Percentiles rank a stretch among this genome's conserved stretches.
Evolutionary conservation across 306 rosid genomes (phyloP).

Genomic region (Cucumis cinereus): DNA sequence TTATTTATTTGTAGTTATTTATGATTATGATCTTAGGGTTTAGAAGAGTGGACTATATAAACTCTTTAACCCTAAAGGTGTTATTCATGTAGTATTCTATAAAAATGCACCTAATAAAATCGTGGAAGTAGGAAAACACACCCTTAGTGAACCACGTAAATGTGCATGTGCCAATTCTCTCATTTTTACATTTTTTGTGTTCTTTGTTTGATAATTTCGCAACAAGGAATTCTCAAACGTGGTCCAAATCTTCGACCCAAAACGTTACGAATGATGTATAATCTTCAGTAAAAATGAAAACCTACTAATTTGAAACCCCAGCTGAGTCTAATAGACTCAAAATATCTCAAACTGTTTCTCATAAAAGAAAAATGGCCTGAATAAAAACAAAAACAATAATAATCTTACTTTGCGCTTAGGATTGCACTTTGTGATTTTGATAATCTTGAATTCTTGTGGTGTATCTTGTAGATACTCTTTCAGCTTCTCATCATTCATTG

Average conservation of each 20-base stretch:
- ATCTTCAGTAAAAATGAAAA: not conserved
- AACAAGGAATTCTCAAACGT: not conserved
- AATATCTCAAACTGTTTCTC: not conserved
- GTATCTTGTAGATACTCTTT: conserved; percentile 13
- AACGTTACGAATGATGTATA: too few relatives aligned
- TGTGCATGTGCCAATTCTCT: too few relatives aligned
- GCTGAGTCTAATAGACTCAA: not conserved
- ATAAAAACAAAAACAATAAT: not conserved
- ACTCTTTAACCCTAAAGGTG: too few relatives aligned
- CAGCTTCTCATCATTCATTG: conserved; percentile 17
- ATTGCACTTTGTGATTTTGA: conserved; percentile 13
- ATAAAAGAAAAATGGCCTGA: not conserved
- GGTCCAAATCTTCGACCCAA: not conserved
- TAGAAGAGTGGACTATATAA: too few relatives aligned
- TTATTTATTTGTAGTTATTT: too few relatives aligned
- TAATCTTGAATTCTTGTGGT: conserved; percentile 18
- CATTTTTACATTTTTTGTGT: too few relatives aligned
- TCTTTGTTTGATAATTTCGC: too few relatives aligned
- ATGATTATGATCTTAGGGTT: too few relatives aligned
- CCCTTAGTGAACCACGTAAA: too few relatives aligned
- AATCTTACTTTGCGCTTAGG: conserved; percentile 9
- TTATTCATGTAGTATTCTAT: too few relatives aligned
- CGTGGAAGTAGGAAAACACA: too few relatives aligned
- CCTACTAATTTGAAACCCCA: not conserved
- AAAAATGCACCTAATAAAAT: too few relatives aligned